Conservation (phyloP, 164 flowering plant species). For the Magnolia kwangsiensis region DNA sequence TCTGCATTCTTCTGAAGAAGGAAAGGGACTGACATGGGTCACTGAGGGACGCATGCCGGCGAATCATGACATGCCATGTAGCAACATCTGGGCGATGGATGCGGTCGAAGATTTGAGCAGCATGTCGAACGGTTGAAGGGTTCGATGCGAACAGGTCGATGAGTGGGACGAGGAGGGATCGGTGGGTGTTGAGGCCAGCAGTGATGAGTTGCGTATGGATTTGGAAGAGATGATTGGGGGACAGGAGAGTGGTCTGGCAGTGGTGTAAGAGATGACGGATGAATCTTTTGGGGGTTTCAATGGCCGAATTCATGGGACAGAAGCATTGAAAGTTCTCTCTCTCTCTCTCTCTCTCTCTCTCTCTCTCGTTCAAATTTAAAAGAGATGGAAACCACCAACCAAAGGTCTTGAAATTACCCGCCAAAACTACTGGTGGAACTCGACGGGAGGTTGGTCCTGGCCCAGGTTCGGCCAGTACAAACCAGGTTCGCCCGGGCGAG, state of each 20-base stretch:
- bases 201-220: constrained; percentile 11
- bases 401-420: not conserved
- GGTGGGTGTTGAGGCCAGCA: constrained; percentile 2
- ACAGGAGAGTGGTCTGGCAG: not conserved
- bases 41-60: constrained; percentile 13
- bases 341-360: not conserved
- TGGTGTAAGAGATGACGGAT: not conserved
- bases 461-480: too few species aligned
- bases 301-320: constrained; percentile 2
- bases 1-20: constrained; percentile 19
- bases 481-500: too few species aligned
- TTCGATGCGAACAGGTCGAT: constrained; percentile 8
- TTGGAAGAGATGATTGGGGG: constrained; percentile 9
- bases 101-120: constrained; percentile 6
- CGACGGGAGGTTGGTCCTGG: too few species aligned
- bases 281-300: not conserved
- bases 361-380: not conserved
- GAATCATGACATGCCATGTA: constrained; percentile 16
- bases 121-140: constrained; percentile 9
- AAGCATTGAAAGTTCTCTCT: not conserved
- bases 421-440: too few species aligned
- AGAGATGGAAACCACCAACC: not conserved
- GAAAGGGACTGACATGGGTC: constrained; percentile 19
- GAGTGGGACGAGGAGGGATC: constrained; percentile 9
- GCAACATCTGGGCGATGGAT: constrained; percentile 11